Evolutionary conservation across 768 basidiomycete genomes (phyloP), one percentile per base, ranked within the genome.

Genomic region (Lactarius vividus): DNA sequence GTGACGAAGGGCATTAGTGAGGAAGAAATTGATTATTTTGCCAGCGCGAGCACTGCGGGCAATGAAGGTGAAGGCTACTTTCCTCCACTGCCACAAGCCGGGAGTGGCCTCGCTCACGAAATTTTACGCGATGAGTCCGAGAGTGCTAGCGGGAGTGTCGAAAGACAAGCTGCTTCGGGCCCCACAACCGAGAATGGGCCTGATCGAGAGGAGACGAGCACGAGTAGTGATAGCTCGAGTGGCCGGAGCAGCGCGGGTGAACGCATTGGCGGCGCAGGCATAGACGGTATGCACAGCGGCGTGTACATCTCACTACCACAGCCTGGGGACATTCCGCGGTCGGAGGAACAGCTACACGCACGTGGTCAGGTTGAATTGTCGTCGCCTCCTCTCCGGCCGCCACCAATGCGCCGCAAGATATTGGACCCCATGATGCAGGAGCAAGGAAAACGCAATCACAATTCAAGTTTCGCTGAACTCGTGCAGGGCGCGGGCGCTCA

Each of bases 11-110:
- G 66, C 49, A 57, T 33, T 52, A 62, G 29, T 62, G 54, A 54
- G 18, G 73, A 71, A 10, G 66, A 73, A 37, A 73, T 74, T 42
- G 78, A 80, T 15, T 81, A 84, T 70, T 82, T 82, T 72, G 56
- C 57, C 28, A 57, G 67, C 23, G 55, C 59, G n/a, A 56, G 59
- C 37, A 49, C 54, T n/a, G 57, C 58, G 26, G 62, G 59, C 20
- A 53, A 59, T 33, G 57, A 62, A 57, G 60, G 55, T n/a, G 69
- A 69, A 62, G 75, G 79, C 18, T 83, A 83, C 72, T 83, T 83
- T 72, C 81, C 81, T 55, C 77, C 75, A 23, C 72, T 82, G 31
- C 67, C 74, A 11, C 69, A 71, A 16, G 55, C 69, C 23, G 65
- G 72, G 46, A 75, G 73, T 69, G 72, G 72, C 61, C 72, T 75